A percentile compares a stretch with the other conserved stretches of the same genome.
Conservation (phyloP, 352 stramenopile genomes). For the Phytophthora citrophthora region DNA sequence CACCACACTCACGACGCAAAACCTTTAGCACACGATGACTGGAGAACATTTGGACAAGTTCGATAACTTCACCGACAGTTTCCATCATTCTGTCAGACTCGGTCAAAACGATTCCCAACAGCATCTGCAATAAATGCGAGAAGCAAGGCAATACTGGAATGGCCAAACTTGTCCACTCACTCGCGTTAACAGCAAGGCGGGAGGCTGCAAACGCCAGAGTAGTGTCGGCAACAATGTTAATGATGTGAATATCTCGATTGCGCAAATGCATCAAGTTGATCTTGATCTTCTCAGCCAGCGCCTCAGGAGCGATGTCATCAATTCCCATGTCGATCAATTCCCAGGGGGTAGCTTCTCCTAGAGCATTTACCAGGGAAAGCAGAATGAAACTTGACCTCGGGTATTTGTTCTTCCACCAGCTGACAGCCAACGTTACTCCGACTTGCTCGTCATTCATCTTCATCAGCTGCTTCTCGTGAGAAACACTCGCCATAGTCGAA, state of each 20-base stretch:
- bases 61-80: constrained; percentile 73
- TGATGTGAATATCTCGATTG: constrained; percentile 59
- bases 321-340: constrained; percentile 65
- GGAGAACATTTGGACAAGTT: constrained; percentile 69
- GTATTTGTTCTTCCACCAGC: constrained; percentile 60
- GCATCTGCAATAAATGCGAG: constrained; percentile 53
- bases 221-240: constrained; percentile 75
- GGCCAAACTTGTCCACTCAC: constrained; percentile 42
- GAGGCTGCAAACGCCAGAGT: constrained; percentile 46
- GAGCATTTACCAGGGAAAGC: constrained; percentile 73
- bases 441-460: constrained; percentile 67
- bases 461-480: constrained; percentile 58
- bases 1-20: constrained; percentile 67
- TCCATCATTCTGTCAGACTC: constrained; percentile 50
- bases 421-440: constrained; percentile 73
- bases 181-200: constrained; percentile 47
- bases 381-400: constrained; percentile 59
- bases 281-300: constrained; percentile 64
- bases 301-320: constrained; percentile 44
- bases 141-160: constrained; percentile 74
- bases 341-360: constrained; percentile 64
- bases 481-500: constrained; percentile 19
- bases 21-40: constrained; percentile 64
- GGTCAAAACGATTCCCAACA: constrained; percentile 70
- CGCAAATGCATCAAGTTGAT: constrained; percentile 44